Conservation (phyloP, 352 stramenopile genomes). For the Phytophthora nicotianae region DNA sequence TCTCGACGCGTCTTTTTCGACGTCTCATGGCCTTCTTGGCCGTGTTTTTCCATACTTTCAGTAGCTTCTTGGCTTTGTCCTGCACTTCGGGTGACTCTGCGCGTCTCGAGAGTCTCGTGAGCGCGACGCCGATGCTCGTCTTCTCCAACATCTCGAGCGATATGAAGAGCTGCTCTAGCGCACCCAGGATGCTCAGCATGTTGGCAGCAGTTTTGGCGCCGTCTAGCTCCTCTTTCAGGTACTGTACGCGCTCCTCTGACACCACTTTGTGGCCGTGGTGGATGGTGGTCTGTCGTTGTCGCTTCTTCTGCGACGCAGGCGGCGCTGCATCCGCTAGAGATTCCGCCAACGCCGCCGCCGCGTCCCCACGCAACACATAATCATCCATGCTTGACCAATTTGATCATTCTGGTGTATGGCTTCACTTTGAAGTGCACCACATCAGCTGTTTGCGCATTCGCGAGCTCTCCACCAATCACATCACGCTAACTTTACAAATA, state of each 20-base stretch:
- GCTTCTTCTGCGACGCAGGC: constrained; percentile 30
- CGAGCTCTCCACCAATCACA: constrained; percentile 9
- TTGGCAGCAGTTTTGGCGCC: constrained; percentile 47
- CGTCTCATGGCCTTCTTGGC: constrained; percentile 75
- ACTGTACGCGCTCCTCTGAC: constrained; percentile 64
- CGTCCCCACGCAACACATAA: constrained; percentile 64
- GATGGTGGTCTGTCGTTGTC: constrained; percentile 68
- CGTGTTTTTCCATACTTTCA: constrained; percentile 67
- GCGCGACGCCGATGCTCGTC: constrained; percentile 50
- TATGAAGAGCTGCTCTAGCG: constrained; percentile 70
- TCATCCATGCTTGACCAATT: constrained; percentile 46
- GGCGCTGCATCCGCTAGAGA: constrained; percentile 13
- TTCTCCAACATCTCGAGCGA: constrained; percentile 87
- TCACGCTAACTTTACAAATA: neutral
- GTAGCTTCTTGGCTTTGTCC: constrained; percentile 41
- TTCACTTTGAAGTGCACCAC: constrained; percentile 5
- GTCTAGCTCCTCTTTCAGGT: constrained; percentile 73
- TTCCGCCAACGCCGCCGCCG: constrained; percentile 37
- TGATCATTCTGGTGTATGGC: constrained; percentile 7
- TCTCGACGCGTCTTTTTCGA: constrained; percentile 60
- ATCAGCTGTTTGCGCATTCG: constrained; percentile 31
- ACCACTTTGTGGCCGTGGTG: constrained; percentile 75
- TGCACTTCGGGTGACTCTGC: constrained; percentile 45
- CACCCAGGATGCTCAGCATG: constrained; percentile 55
- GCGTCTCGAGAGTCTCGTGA: constrained; percentile 41